Base-by-base conservation (phyloP, 352 stramenopile genomes). In the Blastocystis sp. region DNA sequence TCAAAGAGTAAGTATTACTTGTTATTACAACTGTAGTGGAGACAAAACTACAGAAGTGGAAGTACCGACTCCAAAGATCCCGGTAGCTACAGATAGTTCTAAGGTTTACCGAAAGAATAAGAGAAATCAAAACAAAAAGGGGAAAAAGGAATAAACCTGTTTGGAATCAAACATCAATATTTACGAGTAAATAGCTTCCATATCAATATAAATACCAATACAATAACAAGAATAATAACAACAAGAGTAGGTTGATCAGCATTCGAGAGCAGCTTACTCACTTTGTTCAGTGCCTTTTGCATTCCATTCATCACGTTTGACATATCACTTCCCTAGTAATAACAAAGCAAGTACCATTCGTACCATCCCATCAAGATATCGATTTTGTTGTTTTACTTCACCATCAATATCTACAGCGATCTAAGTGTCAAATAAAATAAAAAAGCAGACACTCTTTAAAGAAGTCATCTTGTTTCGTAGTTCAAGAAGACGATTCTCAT, bases 221-320 rank as follows among this genome's bases (percentile, higher is more conserved):
- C 64, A 48, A 76, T 76, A n/a, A 44, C 64, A n/a, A 76, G 64
- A 48, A 76, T 48, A 44, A 76, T 1, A 0, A 76, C 64, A 54
- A 76, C 13, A 15, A 76, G 42, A 44, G 64, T 48, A n/a, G 64
- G 64, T 44, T 76, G 64, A 76, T 76, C 64, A 24, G 64, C 64
- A 51, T 76, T 76, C 5, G 64, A 76, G 3, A 76, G 64, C 27
- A 76, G 19, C 64, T 76, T 76, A 27, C 64, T 44, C 64, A 76
- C 64, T 27, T 76, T 76, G 19, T 76, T 76, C 33, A 76, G 35
- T 4, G 64, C 53, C 5, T n/a, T 13, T n/a, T 37, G 22, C 64
- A 76, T 37, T 51, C 64, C 64, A 44, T 51, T 76, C 3, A 24
- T 24, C 35, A 48, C 64, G 19, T 48, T 37, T 5, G 64, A 76